Conservation (phyloP, 768 basidiomycete species). For the Crucibulum laeve region DNA sequence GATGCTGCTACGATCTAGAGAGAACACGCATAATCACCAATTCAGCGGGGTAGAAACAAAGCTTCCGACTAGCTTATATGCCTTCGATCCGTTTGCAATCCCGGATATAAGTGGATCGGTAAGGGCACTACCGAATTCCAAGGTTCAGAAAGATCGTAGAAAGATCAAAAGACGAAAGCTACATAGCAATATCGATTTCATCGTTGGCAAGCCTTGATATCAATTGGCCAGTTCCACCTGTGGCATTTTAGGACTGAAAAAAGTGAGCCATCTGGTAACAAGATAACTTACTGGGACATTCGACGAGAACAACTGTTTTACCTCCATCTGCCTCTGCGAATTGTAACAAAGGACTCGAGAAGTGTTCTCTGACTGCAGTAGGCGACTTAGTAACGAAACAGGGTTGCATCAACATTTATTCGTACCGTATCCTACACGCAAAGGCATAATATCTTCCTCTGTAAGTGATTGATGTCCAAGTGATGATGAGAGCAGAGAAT, state of each 20-base stretch:
- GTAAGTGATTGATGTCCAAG: neutral
- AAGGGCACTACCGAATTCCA: conserved; percentile 47
- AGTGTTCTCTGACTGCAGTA: conserved; percentile 74
- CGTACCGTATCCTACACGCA: conserved; percentile 50
- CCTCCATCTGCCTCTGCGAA: conserved; percentile 66
- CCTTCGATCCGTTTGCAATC: conserved; percentile 81
- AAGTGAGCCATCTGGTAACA: neutral
- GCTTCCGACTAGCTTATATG: conserved; percentile 90
- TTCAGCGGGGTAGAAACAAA: conserved; percentile 87
- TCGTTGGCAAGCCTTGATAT: conserved; percentile 71
- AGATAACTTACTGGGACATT: conserved; percentile 76
- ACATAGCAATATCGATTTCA: conserved; percentile 85
- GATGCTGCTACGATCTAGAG: conserved; percentile 1
- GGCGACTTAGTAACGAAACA: no score
- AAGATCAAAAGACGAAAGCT: conserved; percentile 12
- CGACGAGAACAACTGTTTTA: conserved; percentile 76
- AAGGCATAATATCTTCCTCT: conserved; percentile 28
- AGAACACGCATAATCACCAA: conserved; percentile 45
- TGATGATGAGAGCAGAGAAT: neutral
- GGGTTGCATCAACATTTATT: no score
- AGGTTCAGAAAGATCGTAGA: conserved; percentile 1
- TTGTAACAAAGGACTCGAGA: conserved; percentile 89
- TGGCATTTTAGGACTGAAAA: conserved; percentile 7
- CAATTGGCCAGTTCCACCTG: conserved; percentile 84
- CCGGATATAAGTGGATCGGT: conserved; percentile 91